Evolutionary conservation across 306 rosid species (phyloP), one percentile per base, ranked within the genome.

Genomic region (Cucurbita pepo): DNA sequence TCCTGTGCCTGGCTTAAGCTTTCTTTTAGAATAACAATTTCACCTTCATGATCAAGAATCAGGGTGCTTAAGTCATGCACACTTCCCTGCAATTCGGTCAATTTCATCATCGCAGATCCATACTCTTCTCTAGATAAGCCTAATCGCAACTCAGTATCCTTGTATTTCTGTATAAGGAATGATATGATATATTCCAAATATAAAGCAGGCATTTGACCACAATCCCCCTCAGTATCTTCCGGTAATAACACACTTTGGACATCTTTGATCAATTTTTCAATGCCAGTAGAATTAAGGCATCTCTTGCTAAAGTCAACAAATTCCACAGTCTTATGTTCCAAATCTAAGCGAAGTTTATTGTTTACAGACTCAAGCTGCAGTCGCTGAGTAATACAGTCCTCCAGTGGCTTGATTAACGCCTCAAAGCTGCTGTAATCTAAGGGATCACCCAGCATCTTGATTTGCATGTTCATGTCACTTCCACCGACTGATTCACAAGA

Each of bases 21-120:
- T 83, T 91, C 96, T 84, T 79, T 95, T 16, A 95, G 86, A 77
- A 91, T 75, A 77, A 77, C 76, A 53, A 81, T 84, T 82, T 89
- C 92, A 63, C 82, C 82, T 86, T 85, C 97, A 79, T 82, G 88
- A 89, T 88, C 89, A 76, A 86, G 74, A 76, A 57, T 63, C 57
- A 76, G 72, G 52, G 82, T 83, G 52, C 84, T 88, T 73, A 83
- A 77, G 56, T 66, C 80, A 74, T 78, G 77, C 54, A 85, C 76
- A 60, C 86, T 88, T 80, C 81, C 87, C 77, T 85, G 85, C 85
- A 89, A 21, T 79, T 82, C 86, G 67, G 77, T 80, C 82, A 85
- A 77, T 79, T 89, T 84, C 69, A 73, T 72, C 84, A 74, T 81
- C 76, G 56, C 81, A 30, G 87, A 82, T 67, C 79, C 85, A 76